These are phyloP conservation scores for Isatis lusitanica DNA, from an alignment of 441 rosid genomes.

Conservation along the genomic window DNA sequence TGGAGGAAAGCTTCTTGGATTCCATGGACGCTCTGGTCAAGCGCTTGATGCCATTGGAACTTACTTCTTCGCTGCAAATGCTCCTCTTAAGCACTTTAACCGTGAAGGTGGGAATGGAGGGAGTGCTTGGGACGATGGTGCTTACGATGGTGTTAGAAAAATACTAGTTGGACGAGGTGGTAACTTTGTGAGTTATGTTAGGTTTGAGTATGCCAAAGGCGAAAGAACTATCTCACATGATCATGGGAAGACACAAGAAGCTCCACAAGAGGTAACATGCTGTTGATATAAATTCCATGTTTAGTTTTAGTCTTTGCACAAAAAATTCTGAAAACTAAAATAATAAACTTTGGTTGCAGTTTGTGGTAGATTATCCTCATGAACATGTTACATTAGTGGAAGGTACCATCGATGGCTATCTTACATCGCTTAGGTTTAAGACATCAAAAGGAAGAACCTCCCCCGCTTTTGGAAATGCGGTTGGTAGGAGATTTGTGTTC, in stretches of 20 bases:
- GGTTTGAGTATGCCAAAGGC: slow-evolving; percentile 33
- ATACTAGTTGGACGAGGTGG: slow-evolving; percentile 14
- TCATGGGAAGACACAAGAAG: slow-evolving; percentile 28
- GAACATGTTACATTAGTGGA: slow-evolving; percentile 30
- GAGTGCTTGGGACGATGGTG: slow-evolving; percentile 33
- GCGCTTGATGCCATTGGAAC: slow-evolving; percentile 34
- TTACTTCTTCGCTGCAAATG: slow-evolving; percentile 7
- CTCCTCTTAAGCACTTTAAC: slow-evolving; percentile 22
- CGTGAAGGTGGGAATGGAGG: slow-evolving; percentile 30
- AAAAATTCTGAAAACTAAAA: too few species aligned
- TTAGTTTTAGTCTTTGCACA: too few species aligned
- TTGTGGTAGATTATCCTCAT: slow-evolving; percentile 30
- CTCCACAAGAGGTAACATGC: slow-evolving; percentile 24
- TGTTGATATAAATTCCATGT: neutral
- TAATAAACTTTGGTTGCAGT: slow-evolving; percentile 1
- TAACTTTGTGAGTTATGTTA: slow-evolving; percentile 10
- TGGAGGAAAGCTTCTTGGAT: slow-evolving; percentile 36
- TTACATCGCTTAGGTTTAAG: slow-evolving; percentile 25
- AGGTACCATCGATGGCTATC: slow-evolving; percentile 23
- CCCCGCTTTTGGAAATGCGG: slow-evolving; percentile 19
- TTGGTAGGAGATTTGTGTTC: slow-evolving; percentile 24
- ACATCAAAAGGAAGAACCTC: slow-evolving; percentile 33
- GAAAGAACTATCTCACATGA: slow-evolving; percentile 5
- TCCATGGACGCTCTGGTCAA: slow-evolving; percentile 34
- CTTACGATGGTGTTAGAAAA: slow-evolving; percentile 32